phyloP scores from a whole-genome alignment of 768 basidiomycete species.

The Boletus vermiculosoides region DNA sequence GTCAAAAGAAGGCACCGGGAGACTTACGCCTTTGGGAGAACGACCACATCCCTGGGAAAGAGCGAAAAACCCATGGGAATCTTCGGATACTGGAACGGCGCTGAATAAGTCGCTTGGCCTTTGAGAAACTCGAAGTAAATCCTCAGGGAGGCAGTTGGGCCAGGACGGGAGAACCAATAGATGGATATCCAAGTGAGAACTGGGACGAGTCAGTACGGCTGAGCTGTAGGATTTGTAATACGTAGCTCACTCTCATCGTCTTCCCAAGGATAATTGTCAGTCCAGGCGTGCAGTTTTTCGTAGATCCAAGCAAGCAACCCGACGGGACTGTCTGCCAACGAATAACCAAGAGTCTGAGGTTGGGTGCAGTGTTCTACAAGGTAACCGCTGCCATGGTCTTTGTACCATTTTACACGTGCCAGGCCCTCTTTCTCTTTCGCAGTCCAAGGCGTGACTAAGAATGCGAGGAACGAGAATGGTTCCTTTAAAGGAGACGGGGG shows the following conservation, averaged over 20 bases:
- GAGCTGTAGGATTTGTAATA: not conserved
- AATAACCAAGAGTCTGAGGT: slow-evolving; percentile 55
- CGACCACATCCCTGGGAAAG: slow-evolving; percentile 50
- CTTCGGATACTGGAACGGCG: not conserved
- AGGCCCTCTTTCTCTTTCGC: slow-evolving; percentile 27
- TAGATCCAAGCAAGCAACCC: slow-evolving; percentile 56
- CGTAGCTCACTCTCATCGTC: slow-evolving; percentile 50
- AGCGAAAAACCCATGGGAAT: slow-evolving; percentile 50
- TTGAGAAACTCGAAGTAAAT: slow-evolving; percentile 53
- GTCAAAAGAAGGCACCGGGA: fast-evolving
- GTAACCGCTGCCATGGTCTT: slow-evolving; percentile 32
- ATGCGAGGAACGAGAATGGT: slow-evolving; percentile 31
- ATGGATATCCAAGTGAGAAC: slow-evolving; percentile 62
- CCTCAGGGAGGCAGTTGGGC: slow-evolving; percentile 54
- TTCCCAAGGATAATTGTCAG: slow-evolving; percentile 54
- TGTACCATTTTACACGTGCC: slow-evolving; percentile 19
- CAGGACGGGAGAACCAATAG: slow-evolving; percentile 57
- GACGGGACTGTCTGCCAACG: slow-evolving; percentile 55
- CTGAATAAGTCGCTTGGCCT: not conserved
- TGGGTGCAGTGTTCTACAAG: slow-evolving; percentile 36
- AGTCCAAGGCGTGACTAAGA: slow-evolving; percentile 30
- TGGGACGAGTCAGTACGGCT: slow-evolving; percentile 18
- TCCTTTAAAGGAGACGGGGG: slow-evolving; percentile 22
- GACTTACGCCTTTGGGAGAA: slow-evolving; percentile 40
- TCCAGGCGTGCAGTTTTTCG: slow-evolving; percentile 49